Conservation (phyloP, 805 yeast genomes). For the Torulaspora microellipsoides region DNA sequence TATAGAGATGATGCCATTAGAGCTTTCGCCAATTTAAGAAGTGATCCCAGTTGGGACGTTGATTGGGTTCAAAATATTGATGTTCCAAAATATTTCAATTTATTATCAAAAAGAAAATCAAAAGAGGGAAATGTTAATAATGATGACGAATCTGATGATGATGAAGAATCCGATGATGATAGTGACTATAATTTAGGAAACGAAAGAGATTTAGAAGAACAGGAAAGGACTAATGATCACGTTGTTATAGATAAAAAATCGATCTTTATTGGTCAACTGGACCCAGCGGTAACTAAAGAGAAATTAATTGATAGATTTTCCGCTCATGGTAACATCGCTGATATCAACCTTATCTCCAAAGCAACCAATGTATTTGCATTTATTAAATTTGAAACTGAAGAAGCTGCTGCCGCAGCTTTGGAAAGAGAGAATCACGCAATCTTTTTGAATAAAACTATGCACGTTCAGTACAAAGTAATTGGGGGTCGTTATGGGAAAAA, state of each 20-base stretch:
- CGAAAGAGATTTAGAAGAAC: conserved; percentile 2
- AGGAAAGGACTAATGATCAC: conserved; percentile 3
- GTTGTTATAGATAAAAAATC: conserved; percentile 61
- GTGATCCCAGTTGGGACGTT: conserved; percentile 50
- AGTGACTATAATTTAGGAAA: background rate
- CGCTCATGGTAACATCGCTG: conserved; percentile 60
- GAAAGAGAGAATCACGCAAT: conserved; percentile 80
- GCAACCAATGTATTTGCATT: conserved; percentile 63
- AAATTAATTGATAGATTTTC: conserved; percentile 56
- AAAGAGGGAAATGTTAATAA: conserved; percentile 20
- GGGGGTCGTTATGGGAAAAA: conserved; percentile 25
- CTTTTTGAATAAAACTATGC: conserved; percentile 69
- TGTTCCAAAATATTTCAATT: conserved; percentile 38
- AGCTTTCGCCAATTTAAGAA: conserved; percentile 68
- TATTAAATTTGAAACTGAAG: conserved; percentile 56
- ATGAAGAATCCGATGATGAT: conserved; percentile 11
- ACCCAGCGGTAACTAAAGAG: conserved; percentile 48
- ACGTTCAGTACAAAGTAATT: conserved; percentile 76
- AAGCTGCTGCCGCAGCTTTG: conserved; percentile 81
- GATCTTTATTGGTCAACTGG: conserved; percentile 75
- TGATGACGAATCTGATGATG: conserved; percentile 1
- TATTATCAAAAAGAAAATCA: conserved; percentile 14
- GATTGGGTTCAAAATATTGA: conserved; percentile 88
- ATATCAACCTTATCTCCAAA: conserved; percentile 51
- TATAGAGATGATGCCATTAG: conserved; percentile 84